Percentiles rank a stretch among this genome's conserved stretches.
phyloP scores from a whole-genome alignment of 2,329 filamentous ascomycete species.

The Arthrocladium fulminans region DNA sequence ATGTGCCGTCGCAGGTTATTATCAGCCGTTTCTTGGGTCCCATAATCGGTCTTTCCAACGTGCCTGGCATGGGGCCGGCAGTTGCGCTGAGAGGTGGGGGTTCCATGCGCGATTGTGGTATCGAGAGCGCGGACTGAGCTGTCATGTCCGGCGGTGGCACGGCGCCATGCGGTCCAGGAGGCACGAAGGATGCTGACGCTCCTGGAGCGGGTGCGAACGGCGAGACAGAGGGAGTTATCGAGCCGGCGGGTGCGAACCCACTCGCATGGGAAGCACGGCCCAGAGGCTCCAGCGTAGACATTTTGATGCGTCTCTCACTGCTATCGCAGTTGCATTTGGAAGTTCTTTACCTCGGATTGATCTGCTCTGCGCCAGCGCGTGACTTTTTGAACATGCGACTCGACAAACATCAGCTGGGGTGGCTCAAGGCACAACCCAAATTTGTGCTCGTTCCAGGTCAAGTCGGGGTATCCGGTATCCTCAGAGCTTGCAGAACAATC shows the following conservation, averaged over 20 bases:
- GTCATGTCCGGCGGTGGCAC: slow-evolving; percentile 11
- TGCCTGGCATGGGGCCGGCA: slow-evolving; percentile 21
- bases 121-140: slow-evolving; percentile 4
- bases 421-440: not conserved
- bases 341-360: not conserved
- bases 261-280: slow-evolving; percentile 5
- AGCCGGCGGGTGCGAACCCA: slow-evolving; percentile 2
- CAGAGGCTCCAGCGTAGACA: not conserved
- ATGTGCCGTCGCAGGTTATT: slow-evolving; percentile 31
- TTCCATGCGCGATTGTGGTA: slow-evolving; percentile 18
- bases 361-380: not conserved
- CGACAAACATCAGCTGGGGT: not conserved
- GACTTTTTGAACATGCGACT: not conserved
- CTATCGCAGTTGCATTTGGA: not conserved
- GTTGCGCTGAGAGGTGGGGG: slow-evolving; percentile 20
- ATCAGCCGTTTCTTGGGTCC: slow-evolving; percentile 27
- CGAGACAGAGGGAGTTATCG: not conserved
- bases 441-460: not conserved
- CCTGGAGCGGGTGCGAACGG: not conserved
- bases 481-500: not conserved
- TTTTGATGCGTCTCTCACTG: not conserved
- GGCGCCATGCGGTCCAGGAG: slow-evolving; percentile 1
- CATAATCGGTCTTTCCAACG: slow-evolving; percentile 15
- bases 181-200: not conserved
- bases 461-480: not conserved